Conservation (phyloP, 768 basidiomycete species). For the Leccinum barrowsii region DNA sequence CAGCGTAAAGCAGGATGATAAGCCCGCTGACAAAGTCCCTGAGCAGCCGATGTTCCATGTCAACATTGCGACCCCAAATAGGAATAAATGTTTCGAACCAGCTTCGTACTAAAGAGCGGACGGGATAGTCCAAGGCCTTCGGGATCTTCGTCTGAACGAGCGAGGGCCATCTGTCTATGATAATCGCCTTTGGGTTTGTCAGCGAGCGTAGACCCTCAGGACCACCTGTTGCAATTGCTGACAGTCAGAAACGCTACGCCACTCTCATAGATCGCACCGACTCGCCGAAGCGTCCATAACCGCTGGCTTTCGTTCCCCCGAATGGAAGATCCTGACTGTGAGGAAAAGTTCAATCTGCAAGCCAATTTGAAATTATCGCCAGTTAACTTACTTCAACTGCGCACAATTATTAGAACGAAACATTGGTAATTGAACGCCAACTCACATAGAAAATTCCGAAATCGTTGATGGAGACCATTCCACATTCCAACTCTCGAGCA, state of each 20-base stretch:
- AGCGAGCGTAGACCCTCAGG: conserved; percentile 89
- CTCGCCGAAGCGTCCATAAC: conserved; percentile 90
- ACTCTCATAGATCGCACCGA: conserved; percentile 3
- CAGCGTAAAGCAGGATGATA: conserved; percentile 46
- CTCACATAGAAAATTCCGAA: conserved; percentile 85
- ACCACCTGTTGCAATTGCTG: conserved; percentile 52
- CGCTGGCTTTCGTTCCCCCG: conserved; percentile 87
- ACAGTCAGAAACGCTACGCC: conserved; percentile 6
- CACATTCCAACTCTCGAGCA: conserved; percentile 80
- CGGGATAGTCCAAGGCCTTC: conserved; percentile 78
- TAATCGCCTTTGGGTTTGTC: conserved; percentile 85
- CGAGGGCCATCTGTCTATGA: conserved; percentile 82
- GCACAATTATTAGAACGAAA: conserved; percentile 14
- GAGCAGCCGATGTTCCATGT: conserved; percentile 1
- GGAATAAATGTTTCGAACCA: conserved; percentile 49
- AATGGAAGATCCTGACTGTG: conserved; percentile 89
- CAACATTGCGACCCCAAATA: not conserved
- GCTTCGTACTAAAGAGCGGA: conserved; percentile 67
- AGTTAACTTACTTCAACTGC: conserved; percentile 60
- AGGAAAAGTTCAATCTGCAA: not conserved
- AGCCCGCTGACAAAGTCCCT: conserved; percentile 54
- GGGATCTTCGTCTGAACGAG: conserved; percentile 85
- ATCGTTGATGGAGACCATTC: conserved; percentile 98
- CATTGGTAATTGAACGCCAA: conserved; percentile 11
- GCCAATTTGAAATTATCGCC: conserved; percentile 6